phyloP scores from a whole-genome alignment of 2,329 filamentous ascomycete species.

The Pyrenophora tritici-repentis region DNA sequence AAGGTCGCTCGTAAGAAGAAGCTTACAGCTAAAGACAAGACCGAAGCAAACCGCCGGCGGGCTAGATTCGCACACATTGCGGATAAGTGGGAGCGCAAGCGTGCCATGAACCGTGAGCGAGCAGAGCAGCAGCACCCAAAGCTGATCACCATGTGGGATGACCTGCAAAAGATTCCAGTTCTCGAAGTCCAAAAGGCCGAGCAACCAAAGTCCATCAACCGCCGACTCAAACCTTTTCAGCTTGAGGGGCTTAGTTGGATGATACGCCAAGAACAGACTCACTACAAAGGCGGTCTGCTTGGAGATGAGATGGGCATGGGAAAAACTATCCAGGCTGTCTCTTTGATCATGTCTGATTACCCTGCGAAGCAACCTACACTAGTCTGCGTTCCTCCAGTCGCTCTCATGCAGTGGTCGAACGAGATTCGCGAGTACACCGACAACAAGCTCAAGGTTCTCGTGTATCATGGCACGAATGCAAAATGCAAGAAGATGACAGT shows the following conservation, averaged over 20 bases:
- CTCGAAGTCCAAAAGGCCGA: constrained; percentile 67
- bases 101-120: constrained; percentile 63
- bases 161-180: constrained; percentile 69
- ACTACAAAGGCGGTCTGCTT: constrained; percentile 86
- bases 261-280: constrained; percentile 81
- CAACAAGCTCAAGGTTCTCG: constrained; percentile 84
- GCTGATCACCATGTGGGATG: constrained; percentile 82
- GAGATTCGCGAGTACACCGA: constrained; percentile 72
- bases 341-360: constrained; percentile 96
- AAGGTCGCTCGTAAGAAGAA: constrained; percentile 29
- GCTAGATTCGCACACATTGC: constrained; percentile 41
- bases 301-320: constrained; percentile 99
- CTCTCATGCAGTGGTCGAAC: constrained; percentile 87
- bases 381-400: constrained; percentile 89
- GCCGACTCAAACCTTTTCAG: constrained; percentile 89
- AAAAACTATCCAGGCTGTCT: constrained; percentile 98
- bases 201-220: constrained; percentile 78
- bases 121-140: constrained; percentile 78
- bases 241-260: constrained; percentile 95
- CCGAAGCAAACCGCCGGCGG: constrained; percentile 23
- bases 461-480: constrained; percentile 85
- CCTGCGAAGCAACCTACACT: constrained; percentile 81
- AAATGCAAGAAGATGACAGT: constrained; percentile 78
- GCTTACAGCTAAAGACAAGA: constrained; percentile 29
- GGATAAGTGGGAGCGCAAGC: constrained; percentile 49